Base-by-base conservation (phyloP, 805 yeast genomes). In the Candida tammaniensis region DNA sequence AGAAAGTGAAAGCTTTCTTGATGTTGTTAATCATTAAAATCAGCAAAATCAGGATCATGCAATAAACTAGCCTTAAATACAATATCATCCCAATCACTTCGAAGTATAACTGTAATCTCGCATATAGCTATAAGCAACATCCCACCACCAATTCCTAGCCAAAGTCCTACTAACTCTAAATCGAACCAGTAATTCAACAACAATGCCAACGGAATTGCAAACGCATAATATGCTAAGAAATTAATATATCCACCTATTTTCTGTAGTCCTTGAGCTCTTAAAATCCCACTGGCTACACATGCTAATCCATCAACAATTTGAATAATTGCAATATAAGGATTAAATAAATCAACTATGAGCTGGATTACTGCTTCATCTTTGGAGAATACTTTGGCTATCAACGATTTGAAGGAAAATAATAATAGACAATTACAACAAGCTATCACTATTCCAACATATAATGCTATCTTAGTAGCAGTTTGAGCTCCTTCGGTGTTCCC, bases 221-320 rank as follows among this genome's bases (percentile, higher is more conserved):
- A 59, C 3, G 72, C 68, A 54, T 86, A 86, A 57, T 86, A 86
- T 0, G 81, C 74, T n/a, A 82, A 51, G 29, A 86, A 64, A 48
- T 84, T 86, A 32, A 85, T 63, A 9, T 74, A 44, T 0, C 91
- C 86, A 2, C 94, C 94, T 29, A 82, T 68, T 31, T 70, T 72
- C 54, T 86, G 95, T 29, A 79, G 61, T 0, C 91, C 95, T 53
- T 82, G 81, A 1, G 89, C 88, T 40, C 95, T 63, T 38, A 86
- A 59, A 22, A 82, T 70, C 1, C 89, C 93, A 26, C 82, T 78
- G 3, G 86, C 79, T 12, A 83, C 78, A 27, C 82, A 76, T 11
- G 85, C 82, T 12, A 82, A 52, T 3, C 86, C 80, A 54, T 86
- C 95, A 38, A 76, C 72, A 2, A 85, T 56, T 44, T 82, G 87